phyloP scores from a whole-genome alignment of 1,284 basidiomycete species.

The Fomitopsis schrenkii region DNA sequence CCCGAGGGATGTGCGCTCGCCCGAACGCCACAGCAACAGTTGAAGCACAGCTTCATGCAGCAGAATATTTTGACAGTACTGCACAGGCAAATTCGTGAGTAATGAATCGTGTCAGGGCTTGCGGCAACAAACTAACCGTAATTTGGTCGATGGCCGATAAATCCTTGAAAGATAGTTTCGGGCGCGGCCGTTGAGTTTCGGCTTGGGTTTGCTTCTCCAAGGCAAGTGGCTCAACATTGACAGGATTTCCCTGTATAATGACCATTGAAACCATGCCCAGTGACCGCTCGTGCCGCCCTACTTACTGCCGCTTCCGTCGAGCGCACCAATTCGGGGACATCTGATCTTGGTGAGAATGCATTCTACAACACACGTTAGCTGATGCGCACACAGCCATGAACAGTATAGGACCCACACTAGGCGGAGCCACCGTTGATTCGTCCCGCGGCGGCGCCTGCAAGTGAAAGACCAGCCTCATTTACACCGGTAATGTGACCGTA shows the following conservation, averaged over 20 bases:
- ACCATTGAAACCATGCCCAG: neutral
- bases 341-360: neutral
- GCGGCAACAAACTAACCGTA: slow-evolving; percentile 33
- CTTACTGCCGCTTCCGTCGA: neutral
- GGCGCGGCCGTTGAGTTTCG: neutral
- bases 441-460: neutral
- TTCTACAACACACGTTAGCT: neutral
- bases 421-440: neutral
- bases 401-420: neutral
- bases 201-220: neutral
- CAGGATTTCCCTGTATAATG: neutral
- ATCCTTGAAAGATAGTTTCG: slow-evolving; percentile 40
- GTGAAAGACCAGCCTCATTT: neutral
- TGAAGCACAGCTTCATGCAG: slow-evolving; percentile 66
- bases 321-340: neutral
- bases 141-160: slow-evolving; percentile 53
- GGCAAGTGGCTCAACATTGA: neutral
- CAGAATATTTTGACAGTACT: slow-evolving; percentile 72
- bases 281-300: neutral
- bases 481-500: neutral
- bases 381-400: neutral
- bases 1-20: slow-evolving; percentile 43
- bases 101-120: neutral
- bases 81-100: slow-evolving; percentile 1
- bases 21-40: slow-evolving; percentile 63